These are phyloP conservation scores for Marsdenia floribunda DNA, from an alignment of 257 asterid species.

Conservation along the genomic window DNA sequence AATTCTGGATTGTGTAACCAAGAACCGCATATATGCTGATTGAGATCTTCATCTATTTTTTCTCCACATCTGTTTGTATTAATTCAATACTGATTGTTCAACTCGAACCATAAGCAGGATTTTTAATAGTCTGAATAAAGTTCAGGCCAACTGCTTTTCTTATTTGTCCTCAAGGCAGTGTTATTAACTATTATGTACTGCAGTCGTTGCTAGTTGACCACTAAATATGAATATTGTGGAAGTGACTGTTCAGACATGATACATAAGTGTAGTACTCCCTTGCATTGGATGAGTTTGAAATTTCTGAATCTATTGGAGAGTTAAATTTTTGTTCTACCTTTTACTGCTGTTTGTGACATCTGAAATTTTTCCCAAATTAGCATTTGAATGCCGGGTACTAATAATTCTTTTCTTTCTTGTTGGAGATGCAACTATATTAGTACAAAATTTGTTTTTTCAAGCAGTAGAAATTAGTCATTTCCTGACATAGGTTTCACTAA, in stretches of 20 bases:
- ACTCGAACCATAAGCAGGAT: neutral
- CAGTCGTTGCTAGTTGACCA: neutral
- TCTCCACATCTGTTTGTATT: neutral
- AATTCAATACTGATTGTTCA: neutral
- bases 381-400: neutral
- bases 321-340: neutral
- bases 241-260: neutral
- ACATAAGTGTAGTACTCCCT: neutral
- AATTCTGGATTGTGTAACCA: neutral
- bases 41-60: neutral
- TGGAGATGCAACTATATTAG: neutral
- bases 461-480: neutral
- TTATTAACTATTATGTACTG: neutral
- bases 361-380: neutral
- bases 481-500: neutral
- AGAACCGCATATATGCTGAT: constrained; percentile 4
- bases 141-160: neutral
- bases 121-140: neutral
- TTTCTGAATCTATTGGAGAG: neutral
- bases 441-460: neutral
- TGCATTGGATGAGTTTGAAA: neutral
- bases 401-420: neutral
- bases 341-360: neutral
- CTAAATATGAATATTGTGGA: neutral
- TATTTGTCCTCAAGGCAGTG: neutral